Base-by-base conservation (phyloP, 2,329 filamentous ascomycete species). In the Emericellopsis cladophorae region DNA sequence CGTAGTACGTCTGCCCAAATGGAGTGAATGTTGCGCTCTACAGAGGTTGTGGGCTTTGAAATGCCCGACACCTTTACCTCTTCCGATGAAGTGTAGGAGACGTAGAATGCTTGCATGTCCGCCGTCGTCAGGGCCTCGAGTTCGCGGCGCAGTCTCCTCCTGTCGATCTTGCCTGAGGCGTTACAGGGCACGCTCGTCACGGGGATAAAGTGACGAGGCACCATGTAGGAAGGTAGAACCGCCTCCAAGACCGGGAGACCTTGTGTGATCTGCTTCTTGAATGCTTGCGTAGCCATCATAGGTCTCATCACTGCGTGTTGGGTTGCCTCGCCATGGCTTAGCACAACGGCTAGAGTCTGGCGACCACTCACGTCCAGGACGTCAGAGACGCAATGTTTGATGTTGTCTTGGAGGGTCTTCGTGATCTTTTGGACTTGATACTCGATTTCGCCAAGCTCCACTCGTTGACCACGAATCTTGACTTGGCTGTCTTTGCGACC, bases 401-500 rank as follows among this genome's bases (percentile, higher is more conserved):
- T 12, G 26, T 3, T 7, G 26, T 29, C 26, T 9, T 9, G 9
- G 12, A 12, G 9, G 6, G 3, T 12, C 3, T 2, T 7, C 8
- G 26, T 8, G 38, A 21, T 7, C 29, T 36, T n/a, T 6, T 38
- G 18, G 12, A 45, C 18, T 15, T 24, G 32, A 12, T 49, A 37
- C 32, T 50, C 48, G 9, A 50, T 41, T 32, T 48, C 47, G 3
- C 24, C 41, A 8, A 69, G 57, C 54, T 70, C 76, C 39, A 73
- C 58, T 40, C 71, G 54, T 43, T 66, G 74, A 23, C 76, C 76
- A 24, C 66, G 62, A 11, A 77, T 52, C 51, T 77, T 77, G 40
- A 76, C 62, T 49, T 76, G 72, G 0, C 62, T 63, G 46, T 76
- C 72, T 46, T 69, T 71, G 21, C 73, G 59, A 37, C 70, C 71